Conservation (phyloP, 495 filamentous ascomycete species). For the Usnea hakonensis region DNA sequence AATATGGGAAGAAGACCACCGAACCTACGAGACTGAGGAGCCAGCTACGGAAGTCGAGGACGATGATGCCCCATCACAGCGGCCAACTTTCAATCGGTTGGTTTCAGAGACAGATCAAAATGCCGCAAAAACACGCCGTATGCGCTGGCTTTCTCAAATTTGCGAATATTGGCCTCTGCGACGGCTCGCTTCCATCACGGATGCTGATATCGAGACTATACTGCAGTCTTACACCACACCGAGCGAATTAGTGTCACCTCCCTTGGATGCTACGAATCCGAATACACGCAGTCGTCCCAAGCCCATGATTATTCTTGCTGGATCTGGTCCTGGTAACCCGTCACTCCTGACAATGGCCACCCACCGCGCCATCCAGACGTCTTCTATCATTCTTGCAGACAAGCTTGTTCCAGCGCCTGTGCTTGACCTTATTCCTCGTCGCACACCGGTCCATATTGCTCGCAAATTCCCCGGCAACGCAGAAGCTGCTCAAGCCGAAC, state of each 20-base stretch:
- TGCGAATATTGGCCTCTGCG: constrained; percentile 98
- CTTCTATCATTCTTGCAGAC: constrained; percentile 87
- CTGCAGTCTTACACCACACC: constrained; percentile 52
- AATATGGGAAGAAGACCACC: constrained; percentile 74
- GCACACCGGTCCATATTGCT: constrained; percentile 84
- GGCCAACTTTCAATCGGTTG: constrained; percentile 76
- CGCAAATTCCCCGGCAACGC: constrained; percentile 97
- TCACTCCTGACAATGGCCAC: constrained; percentile 86
- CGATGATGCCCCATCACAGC: constrained; percentile 78
- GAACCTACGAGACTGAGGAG: constrained; percentile 39
- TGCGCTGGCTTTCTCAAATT: constrained; percentile 90
- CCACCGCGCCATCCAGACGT: constrained; percentile 71
- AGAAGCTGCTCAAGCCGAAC: constrained; percentile 84
- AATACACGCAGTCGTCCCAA: constrained; percentile 19
- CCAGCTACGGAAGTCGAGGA: constrained; percentile 51
- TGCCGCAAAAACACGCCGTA: constrained; percentile 68
- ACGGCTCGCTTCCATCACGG: constrained; percentile 67
- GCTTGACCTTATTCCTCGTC: constrained; percentile 79
- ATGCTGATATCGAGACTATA: constrained; percentile 67
- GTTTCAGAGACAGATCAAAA: constrained; percentile 64
- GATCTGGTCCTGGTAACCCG: constrained; percentile 88
- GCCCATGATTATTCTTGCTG: constrained; percentile 79
- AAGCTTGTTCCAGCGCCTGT: constrained; percentile 90
- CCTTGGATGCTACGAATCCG: constrained; percentile 18
- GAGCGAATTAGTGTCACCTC: constrained; percentile 21